Percentiles rank a stretch among this genome's conserved stretches.
phyloP scores from a whole-genome alignment of 257 asterid genomes.

The Capsicum chinense region DNA sequence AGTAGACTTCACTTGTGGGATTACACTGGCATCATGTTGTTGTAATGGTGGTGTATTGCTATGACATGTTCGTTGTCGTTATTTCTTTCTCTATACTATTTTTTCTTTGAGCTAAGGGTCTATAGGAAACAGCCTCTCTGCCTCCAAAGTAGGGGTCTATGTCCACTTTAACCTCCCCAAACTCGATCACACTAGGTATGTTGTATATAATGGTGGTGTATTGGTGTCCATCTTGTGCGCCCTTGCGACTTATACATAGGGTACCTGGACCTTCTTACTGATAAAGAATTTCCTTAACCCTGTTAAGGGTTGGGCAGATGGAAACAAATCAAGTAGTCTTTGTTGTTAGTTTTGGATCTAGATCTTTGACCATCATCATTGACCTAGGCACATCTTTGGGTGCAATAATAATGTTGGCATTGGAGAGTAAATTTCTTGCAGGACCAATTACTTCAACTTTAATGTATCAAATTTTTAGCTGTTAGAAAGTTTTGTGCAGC shows the following conservation, averaged over 20 bases:
- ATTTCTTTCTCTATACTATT: too few relatives aligned
- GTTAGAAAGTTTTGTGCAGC: background rate
- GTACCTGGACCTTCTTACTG: background rate
- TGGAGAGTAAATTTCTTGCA: conserved; percentile 13
- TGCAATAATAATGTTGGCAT: conserved; percentile 17
- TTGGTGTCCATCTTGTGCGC: background rate
- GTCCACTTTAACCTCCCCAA: too few relatives aligned
- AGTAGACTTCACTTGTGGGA: too few relatives aligned
- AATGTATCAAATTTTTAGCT: background rate
- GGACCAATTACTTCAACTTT: background rate
- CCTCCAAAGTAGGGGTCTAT: too few relatives aligned
- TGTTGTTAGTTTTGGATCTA: background rate
- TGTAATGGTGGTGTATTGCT: too few relatives aligned
- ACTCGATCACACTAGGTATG: too few relatives aligned
- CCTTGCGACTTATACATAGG: background rate
- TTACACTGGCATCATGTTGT: too few relatives aligned
- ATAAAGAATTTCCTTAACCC: background rate
- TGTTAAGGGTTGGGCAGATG: background rate
- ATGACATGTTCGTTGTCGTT: background rate
- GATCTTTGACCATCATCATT: conserved; percentile 13
- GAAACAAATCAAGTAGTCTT: background rate
- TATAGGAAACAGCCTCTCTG: too few relatives aligned
- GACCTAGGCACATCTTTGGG: conserved; percentile 16
- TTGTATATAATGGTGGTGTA: background rate
- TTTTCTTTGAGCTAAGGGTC: too few relatives aligned